phyloP scores from a whole-genome alignment of 1,284 basidiomycete species.

The Puccinia sorghi region DNA sequence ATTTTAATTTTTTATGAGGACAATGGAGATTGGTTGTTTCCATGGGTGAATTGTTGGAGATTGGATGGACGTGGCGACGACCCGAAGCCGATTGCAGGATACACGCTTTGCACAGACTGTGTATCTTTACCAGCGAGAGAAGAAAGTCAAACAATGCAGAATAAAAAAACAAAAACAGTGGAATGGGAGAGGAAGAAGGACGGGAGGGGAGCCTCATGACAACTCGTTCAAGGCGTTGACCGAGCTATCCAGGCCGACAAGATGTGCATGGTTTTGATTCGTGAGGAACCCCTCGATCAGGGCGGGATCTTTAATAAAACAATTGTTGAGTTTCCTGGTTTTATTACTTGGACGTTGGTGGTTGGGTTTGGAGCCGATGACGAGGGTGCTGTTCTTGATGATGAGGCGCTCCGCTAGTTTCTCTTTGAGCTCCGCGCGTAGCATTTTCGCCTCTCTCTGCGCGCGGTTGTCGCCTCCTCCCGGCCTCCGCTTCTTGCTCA shows the following conservation, averaged over 20 bases:
- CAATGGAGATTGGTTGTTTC: too few relatives aligned
- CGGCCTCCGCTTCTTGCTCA: background rate
- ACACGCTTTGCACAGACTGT: too few relatives aligned
- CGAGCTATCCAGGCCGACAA: constrained; percentile 25
- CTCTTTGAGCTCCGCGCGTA: constrained; percentile 11
- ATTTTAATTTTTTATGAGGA: too few relatives aligned
- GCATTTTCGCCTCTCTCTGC: background rate
- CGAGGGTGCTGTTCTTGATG: constrained; percentile 22
- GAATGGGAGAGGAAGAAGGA: background rate
- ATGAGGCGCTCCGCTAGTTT: constrained; percentile 25
- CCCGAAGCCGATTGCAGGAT: too few relatives aligned
- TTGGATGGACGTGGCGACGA: too few relatives aligned
- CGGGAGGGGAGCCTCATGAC: background rate
- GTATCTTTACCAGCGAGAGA: too few relatives aligned
- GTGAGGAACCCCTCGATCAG: constrained; percentile 30
- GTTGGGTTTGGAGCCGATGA: constrained; percentile 16
- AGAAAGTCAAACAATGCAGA: too few relatives aligned
- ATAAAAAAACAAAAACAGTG: background rate
- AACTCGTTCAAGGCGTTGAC: constrained; percentile 46
- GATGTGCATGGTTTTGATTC: constrained; percentile 39
- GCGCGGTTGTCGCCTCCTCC: background rate
- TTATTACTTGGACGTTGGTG: background rate
- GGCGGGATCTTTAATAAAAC: constrained; percentile 38
- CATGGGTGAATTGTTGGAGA: too few relatives aligned
- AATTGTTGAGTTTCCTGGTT: constrained; percentile 12